phyloP scores from a whole-genome alignment of 169 alveolate species.

The Plasmodium vinckei region DNA sequence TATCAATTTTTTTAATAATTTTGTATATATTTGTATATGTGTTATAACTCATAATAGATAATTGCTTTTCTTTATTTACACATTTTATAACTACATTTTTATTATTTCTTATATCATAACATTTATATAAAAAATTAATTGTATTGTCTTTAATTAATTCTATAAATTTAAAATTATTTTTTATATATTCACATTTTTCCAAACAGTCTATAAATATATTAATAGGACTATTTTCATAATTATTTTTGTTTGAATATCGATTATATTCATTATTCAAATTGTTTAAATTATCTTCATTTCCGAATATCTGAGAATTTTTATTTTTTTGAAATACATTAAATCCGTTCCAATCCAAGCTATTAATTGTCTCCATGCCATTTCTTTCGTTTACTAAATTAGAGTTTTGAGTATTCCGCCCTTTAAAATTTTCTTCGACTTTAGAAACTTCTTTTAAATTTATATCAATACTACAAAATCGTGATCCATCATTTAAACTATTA shows the following conservation, averaged over 20 bases:
- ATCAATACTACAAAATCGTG: no score
- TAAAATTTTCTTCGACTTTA: no score
- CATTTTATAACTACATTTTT: slow-evolving; percentile 58
- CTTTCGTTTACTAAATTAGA: no score
- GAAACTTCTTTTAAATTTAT: no score
- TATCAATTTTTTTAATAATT: slow-evolving; percentile 45
- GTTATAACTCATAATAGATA: slow-evolving; percentile 69
- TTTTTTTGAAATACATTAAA: not conserved
- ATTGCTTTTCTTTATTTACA: slow-evolving; percentile 55
- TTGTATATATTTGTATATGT: slow-evolving; percentile 52
- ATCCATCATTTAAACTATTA: no score
- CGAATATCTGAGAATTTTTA: not conserved
- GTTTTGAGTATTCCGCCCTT: no score
- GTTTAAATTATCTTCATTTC: not conserved
- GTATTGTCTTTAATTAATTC: slow-evolving; percentile 42
- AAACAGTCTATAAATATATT: slow-evolving; percentile 26
- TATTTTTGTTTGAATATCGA: not conserved
- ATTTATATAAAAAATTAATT: slow-evolving; percentile 53
- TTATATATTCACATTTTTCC: slow-evolving; percentile 50
- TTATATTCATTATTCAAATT: not conserved
- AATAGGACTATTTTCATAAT: not conserved
- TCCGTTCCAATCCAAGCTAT: not conserved
- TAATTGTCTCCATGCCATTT: not conserved
- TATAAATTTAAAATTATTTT: slow-evolving; percentile 38
- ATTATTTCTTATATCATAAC: slow-evolving; percentile 29